These are phyloP conservation scores for Daucus carota DNA, from an alignment of 129 eudicot species.

Conservation along the genomic window DH1_v3.0 NC_030386.2:28880501-28881000, in stretches of 20 bases:
- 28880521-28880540: conserved; percentile 74
- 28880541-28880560: background rate
- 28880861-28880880: background rate
- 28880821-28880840: background rate
- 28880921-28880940: background rate
- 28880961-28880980: background rate
- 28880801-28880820: background rate
- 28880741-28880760: no score
- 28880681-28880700: no score
- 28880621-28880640: no score
- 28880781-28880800: background rate
- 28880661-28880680: no score
- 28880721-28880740: no score
- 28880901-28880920: background rate
- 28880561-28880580: no score
- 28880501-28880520: conserved; percentile 97
- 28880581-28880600: no score
- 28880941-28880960: conserved; percentile 3
- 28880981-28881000: background rate
- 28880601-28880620: no score
- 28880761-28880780: background rate
- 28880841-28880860: background rate
- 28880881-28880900: background rate
- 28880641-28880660: no score
- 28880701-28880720: no score